Conservation (phyloP, 2,329 filamentous ascomycete species). For the Fusarium foetens region DNA sequence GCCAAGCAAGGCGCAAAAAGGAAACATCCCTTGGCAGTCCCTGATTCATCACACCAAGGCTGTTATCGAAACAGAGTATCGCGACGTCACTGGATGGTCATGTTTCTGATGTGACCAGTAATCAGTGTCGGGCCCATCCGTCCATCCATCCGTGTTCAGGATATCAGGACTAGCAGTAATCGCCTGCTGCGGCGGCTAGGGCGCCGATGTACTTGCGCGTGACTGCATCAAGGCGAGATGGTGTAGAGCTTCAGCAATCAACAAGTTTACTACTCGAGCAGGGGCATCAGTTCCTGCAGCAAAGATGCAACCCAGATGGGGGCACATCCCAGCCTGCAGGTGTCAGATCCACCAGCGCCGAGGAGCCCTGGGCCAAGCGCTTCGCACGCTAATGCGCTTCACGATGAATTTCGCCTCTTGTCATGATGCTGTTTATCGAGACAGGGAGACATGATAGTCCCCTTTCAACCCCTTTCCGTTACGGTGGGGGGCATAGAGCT, state of each 20-base stretch:
- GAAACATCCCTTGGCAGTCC: constrained; percentile 25
- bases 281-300: constrained; percentile 39
- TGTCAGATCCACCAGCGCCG: constrained; percentile 37
- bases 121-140: constrained; percentile 27
- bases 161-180: constrained; percentile 8
- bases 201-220: constrained; percentile 29
- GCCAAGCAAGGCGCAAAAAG: constrained; percentile 27
- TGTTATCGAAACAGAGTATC: constrained; percentile 18
- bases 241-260: constrained; percentile 38
- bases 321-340: constrained; percentile 32
- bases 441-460: constrained; percentile 14
- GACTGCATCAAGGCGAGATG: constrained; percentile 22
- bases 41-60: constrained; percentile 20
- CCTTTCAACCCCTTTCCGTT: constrained; percentile 18
- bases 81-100: constrained; percentile 34
- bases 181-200: constrained; percentile 9
- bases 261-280: constrained; percentile 21
- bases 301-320: constrained; percentile 36
- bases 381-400: constrained; percentile 29
- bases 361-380: constrained; percentile 27
- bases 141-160: constrained; percentile 19
- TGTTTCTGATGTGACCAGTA: constrained; percentile 18
- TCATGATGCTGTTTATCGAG: constrained; percentile 20
- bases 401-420: constrained; percentile 24
- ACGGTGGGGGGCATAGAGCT: constrained; percentile 9